Evolutionary conservation across 768 basidiomycete genomes (phyloP).

Genomic region (Panaeolus cyanescens): DNA sequence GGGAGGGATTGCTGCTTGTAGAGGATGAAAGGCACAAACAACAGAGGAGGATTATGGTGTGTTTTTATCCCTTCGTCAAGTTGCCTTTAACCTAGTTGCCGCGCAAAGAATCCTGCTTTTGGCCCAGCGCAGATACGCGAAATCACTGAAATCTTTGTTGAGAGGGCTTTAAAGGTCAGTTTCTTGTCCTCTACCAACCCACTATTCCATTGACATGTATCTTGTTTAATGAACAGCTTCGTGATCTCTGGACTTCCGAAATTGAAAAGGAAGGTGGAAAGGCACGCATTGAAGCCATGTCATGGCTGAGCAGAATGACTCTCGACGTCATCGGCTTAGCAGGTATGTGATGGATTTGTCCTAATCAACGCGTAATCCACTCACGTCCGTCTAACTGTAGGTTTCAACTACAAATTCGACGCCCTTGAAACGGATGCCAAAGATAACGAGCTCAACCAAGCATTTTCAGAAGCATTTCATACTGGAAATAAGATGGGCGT

Average conservation of each 20-base stretch:
- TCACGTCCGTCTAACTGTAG: slow-evolving; percentile 11
- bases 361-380: neutral
- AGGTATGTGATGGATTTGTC: slow-evolving; percentile 42
- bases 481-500: slow-evolving; percentile 38
- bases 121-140: slow-evolving; percentile 59
- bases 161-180: slow-evolving; percentile 41
- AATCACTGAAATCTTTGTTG: slow-evolving; percentile 57
- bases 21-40: slow-evolving; percentile 49
- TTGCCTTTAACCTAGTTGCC: neutral
- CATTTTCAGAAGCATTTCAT: slow-evolving; percentile 53
- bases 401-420: slow-evolving; percentile 36
- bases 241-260: neutral
- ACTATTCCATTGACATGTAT: neutral
- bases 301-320: slow-evolving; percentile 66
- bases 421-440: slow-evolving; percentile 25
- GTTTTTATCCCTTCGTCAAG: neutral
- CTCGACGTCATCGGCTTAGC: slow-evolving; percentile 78
- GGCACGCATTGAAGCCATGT: slow-evolving; percentile 53
- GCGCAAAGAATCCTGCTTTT: slow-evolving; percentile 63
- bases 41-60: slow-evolving; percentile 30
- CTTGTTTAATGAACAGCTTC: slow-evolving; percentile 10
- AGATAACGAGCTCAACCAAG: slow-evolving; percentile 51
- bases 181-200: neutral
- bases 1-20: slow-evolving; percentile 48
- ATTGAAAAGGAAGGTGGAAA: neutral